Percentiles rank a stretch among this genome's conserved stretches.
phyloP scores from a whole-genome alignment of 169 alveolate genomes.

The Plasmodium vinckei region DNA sequence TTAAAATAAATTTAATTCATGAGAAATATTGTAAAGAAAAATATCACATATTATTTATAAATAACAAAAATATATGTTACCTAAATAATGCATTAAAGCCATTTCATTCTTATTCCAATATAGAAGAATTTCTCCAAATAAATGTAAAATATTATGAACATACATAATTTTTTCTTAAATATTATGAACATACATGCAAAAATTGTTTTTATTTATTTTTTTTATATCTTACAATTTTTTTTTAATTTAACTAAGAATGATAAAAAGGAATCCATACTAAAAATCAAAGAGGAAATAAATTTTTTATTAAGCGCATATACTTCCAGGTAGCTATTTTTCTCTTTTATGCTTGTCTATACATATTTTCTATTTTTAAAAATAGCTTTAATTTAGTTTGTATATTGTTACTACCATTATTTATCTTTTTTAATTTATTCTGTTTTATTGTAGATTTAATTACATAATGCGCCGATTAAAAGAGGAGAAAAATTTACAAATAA shows the following conservation, averaged over 20 bases:
- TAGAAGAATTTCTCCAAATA: not conserved
- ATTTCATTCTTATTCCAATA: slow-evolving; percentile 26
- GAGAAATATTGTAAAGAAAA: slow-evolving; percentile 65
- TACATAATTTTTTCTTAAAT: not conserved
- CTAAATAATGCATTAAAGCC: slow-evolving; percentile 50
- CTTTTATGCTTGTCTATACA: not conserved
- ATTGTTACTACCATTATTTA: too few relatives aligned
- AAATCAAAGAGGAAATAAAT: slow-evolving; percentile 44
- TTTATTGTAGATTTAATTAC: slow-evolving; percentile 35
- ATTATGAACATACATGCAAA: not conserved
- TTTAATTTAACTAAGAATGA: slow-evolving; percentile 15
- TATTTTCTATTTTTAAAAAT: not conserved
- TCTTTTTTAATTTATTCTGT: too few relatives aligned
- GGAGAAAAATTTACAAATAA: slow-evolving; percentile 51
- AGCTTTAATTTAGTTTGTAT: too few relatives aligned
- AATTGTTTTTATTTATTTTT: not conserved
- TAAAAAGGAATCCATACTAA: slow-evolving; percentile 12
- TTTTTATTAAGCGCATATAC: slow-evolving; percentile 49
- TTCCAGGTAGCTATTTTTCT: slow-evolving; percentile 20
- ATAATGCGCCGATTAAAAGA: slow-evolving; percentile 59
- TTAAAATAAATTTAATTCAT: slow-evolving; percentile 30
- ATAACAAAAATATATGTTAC: slow-evolving; percentile 60
- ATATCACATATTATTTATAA: slow-evolving; percentile 43
- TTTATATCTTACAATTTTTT: not conserved
- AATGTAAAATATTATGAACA: slow-evolving; percentile 22